A percentile compares a stretch with the other conserved stretches of the same genome.
phyloP scores from a whole-genome alignment of 208 protist genomes.

The Borovskyia barvae region DNA sequence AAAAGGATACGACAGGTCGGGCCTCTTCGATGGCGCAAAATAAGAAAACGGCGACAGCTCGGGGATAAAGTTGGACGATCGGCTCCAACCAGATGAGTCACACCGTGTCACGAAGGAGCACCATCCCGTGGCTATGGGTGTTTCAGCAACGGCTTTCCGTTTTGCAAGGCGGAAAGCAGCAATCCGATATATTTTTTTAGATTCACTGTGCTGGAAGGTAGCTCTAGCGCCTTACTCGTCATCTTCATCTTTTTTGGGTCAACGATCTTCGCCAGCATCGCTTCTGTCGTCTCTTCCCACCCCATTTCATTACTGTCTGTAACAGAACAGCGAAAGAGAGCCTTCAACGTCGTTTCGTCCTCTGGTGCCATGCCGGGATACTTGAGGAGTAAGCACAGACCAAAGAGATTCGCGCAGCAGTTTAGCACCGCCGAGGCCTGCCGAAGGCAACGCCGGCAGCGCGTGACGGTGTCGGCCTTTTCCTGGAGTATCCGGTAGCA shows the following conservation, averaged over 20 bases:
- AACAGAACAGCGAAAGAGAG: slow-evolving; percentile 61
- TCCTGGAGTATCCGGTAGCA: slow-evolving; percentile 67
- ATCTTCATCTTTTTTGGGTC: slow-evolving; percentile 23
- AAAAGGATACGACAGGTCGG: too few relatives aligned
- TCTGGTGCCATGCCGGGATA: slow-evolving; percentile 1
- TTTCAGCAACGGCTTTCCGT: too few relatives aligned
- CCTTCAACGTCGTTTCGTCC: slow-evolving; percentile 37
- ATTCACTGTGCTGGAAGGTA: slow-evolving; percentile 34
- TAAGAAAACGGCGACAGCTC: too few relatives aligned
- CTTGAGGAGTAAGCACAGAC: slow-evolving; percentile 48
- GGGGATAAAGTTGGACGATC: too few relatives aligned
- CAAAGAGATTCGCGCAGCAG: slow-evolving; percentile 75
- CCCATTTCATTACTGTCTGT: slow-evolving; percentile 42
- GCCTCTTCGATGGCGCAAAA: too few relatives aligned
- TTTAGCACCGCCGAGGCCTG: slow-evolving; percentile 66
- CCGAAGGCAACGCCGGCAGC: slow-evolving; percentile 33
- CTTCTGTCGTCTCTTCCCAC: slow-evolving; percentile 92
- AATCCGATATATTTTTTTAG: slow-evolving; percentile 65
- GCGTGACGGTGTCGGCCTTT: slow-evolving; percentile 39
- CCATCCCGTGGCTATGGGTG: too few relatives aligned
- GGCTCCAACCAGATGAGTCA: too few relatives aligned
- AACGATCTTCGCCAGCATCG: slow-evolving; percentile 66
- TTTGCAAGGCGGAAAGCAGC: slow-evolving; percentile 36
- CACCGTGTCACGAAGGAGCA: too few relatives aligned
- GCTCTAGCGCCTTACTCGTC: slow-evolving; percentile 18